A percentile compares a stretch with the other conserved stretches of the same genome.
phyloP scores from a whole-genome alignment of 2,329 filamentous ascomycete genomes.

The Chaetomiaceae sp. region DNA sequence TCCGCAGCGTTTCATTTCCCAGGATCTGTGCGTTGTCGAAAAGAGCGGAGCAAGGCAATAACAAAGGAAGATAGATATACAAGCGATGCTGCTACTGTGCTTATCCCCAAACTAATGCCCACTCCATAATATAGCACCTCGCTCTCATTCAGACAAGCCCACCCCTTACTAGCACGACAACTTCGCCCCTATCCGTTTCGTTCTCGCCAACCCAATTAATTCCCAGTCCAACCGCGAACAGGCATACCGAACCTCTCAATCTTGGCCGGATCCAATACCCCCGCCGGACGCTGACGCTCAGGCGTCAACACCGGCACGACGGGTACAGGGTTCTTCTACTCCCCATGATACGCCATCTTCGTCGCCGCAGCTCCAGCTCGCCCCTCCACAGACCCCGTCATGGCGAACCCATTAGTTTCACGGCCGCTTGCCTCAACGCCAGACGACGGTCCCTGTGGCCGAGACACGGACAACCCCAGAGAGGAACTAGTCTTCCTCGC shows the following conservation, averaged over 20 bases:
- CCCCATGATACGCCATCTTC: not conserved
- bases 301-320: conserved; percentile 26
- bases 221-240: not conserved
- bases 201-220: not conserved
- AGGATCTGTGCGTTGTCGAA: too few species aligned
- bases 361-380: not conserved
- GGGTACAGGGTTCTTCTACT: conserved; percentile 4
- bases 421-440: too few species aligned
- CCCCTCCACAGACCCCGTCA: too few species aligned
- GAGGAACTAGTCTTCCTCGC: conserved; percentile 16
- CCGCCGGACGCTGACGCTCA: conserved; percentile 29
- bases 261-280: conserved; percentile 26
- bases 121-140: too few species aligned
- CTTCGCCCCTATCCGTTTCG: not conserved
- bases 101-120: too few species aligned
- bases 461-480: not conserved
- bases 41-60: too few species aligned
- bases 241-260: conserved; percentile 21
- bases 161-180: too few species aligned
- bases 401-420: too few species aligned
- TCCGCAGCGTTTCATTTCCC: too few species aligned
- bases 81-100: too few species aligned
- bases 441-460: not conserved
- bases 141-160: too few species aligned
- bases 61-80: too few species aligned